Evolutionary conservation across 139 green algal genomes (phyloP).

Genomic region (Auxenochlorella pyrenoidosa): DNA sequence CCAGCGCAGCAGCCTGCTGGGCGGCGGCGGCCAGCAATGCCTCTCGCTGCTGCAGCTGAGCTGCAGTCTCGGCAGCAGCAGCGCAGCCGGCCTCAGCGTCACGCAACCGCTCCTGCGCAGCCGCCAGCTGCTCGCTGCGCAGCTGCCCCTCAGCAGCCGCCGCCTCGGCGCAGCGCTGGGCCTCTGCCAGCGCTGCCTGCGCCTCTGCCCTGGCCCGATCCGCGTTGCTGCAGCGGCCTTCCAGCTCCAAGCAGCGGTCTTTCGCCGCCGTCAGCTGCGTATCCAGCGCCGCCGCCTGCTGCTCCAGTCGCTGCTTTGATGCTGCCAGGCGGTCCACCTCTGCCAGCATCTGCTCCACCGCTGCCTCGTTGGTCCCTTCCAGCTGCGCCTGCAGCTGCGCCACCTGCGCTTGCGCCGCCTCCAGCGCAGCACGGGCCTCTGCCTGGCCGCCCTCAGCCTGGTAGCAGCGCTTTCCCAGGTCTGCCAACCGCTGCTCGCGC

Average conservation of each 20-base stretch:
- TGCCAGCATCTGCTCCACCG: constrained; percentile 32
- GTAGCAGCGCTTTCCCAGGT: not conserved
- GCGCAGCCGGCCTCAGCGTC: not conserved
- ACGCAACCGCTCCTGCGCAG: not conserved
- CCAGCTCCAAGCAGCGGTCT: not conserved
- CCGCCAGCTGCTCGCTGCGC: not conserved
- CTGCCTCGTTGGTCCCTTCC: constrained; percentile 7
- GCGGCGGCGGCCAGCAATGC: not conserved
- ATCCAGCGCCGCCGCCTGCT: constrained; percentile 3
- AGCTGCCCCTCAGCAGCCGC: not conserved
- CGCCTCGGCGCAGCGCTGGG: not conserved
- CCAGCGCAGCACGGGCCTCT: not conserved
- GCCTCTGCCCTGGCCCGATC: not conserved
- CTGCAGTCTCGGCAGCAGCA: not conserved
- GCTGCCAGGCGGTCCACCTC: constrained; percentile 34
- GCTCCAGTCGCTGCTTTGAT: constrained; percentile 7
- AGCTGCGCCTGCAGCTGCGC: constrained; percentile 16
- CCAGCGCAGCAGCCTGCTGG: constrained; percentile 5
- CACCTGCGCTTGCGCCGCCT: not conserved
- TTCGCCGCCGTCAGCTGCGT: not conserved
- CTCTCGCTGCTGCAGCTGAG: not conserved
- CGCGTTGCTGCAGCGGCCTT: not conserved
- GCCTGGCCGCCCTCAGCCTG: not conserved
- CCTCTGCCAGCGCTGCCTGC: not conserved
- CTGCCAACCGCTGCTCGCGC: not conserved